Evolutionary conservation across 2,329 filamentous ascomycete species (phyloP).

Genomic region (Ploettnerulaceae sp.): DNA sequence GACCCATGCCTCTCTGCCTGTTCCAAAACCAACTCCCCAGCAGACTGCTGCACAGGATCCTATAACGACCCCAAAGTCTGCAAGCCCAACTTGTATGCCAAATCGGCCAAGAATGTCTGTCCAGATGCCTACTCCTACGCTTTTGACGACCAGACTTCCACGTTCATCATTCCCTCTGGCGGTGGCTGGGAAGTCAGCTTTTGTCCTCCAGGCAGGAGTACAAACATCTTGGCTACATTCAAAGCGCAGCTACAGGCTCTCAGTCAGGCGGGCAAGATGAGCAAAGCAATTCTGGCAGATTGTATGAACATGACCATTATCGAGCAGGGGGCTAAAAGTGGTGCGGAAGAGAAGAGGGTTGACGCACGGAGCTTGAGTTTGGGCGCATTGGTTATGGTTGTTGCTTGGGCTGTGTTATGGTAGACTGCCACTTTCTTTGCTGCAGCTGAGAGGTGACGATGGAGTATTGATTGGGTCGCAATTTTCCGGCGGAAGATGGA

Average conservation of each 20-base stretch:
- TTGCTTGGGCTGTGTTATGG: slow-evolving; percentile 28
- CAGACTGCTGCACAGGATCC: slow-evolving; percentile 71
- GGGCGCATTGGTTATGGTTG: slow-evolving; percentile 28
- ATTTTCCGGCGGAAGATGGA: neutral
- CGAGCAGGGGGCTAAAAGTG: slow-evolving; percentile 11
- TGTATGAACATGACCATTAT: slow-evolving; percentile 34
- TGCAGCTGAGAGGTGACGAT: neutral
- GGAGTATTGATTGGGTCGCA: neutral
- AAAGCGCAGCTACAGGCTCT: slow-evolving; percentile 45
- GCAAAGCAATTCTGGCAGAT: slow-evolving; percentile 32
- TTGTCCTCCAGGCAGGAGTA: slow-evolving; percentile 61
- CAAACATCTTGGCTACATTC: slow-evolving; percentile 52
- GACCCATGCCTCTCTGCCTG: slow-evolving; percentile 76
- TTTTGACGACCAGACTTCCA: slow-evolving; percentile 54
- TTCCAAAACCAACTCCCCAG: slow-evolving; percentile 58
- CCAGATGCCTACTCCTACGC: slow-evolving; percentile 82
- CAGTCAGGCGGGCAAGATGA: slow-evolving; percentile 40
- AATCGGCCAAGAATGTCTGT: slow-evolving; percentile 67
- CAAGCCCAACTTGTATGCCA: slow-evolving; percentile 62
- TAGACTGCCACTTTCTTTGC: slow-evolving; percentile 2
- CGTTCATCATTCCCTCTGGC: slow-evolving; percentile 59
- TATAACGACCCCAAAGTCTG: slow-evolving; percentile 62
- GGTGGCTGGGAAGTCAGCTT: slow-evolving; percentile 76
- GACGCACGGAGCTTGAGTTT: slow-evolving; percentile 25
- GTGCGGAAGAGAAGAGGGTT: slow-evolving; percentile 9